phyloP scores from a whole-genome alignment of 2,329 filamentous ascomycete genomes.

The Penicillium rolfsii region DNA sequence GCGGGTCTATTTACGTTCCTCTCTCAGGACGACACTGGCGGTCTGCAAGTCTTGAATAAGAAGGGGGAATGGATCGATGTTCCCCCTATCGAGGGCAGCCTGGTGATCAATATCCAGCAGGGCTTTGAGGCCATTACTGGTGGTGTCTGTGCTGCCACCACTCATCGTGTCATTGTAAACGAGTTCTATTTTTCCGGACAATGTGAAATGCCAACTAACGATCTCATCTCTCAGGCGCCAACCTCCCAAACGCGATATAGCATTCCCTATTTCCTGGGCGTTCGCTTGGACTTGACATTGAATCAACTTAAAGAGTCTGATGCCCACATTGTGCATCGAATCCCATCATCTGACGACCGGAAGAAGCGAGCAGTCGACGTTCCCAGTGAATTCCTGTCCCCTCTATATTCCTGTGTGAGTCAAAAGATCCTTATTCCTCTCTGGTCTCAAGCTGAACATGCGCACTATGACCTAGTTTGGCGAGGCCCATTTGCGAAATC shows the following conservation, averaged over 20 bases:
- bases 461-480: slow-evolving; percentile 34
- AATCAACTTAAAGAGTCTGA: slow-evolving; percentile 43
- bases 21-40: slow-evolving; percentile 50
- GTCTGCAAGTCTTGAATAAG: slow-evolving; percentile 53
- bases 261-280: slow-evolving; percentile 61
- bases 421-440: neutral
- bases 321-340: slow-evolving; percentile 35
- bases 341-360: slow-evolving; percentile 36
- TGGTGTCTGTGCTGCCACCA: slow-evolving; percentile 54
- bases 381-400: slow-evolving; percentile 43
- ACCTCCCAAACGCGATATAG: slow-evolving; percentile 44
- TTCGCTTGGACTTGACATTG: slow-evolving; percentile 55
- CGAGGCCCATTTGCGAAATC: slow-evolving; percentile 42
- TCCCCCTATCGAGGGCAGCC: slow-evolving; percentile 47
- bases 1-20: slow-evolving; percentile 49
- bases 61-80: slow-evolving; percentile 52
- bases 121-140: slow-evolving; percentile 61
- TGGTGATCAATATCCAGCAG: slow-evolving; percentile 55
- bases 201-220: neutral
- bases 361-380: slow-evolving; percentile 41
- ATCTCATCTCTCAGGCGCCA: slow-evolving; percentile 35
- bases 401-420: slow-evolving; percentile 41
- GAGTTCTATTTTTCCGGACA: neutral
- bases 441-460: neutral
- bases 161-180: slow-evolving; percentile 41